phyloP scores from a whole-genome alignment of 768 basidiomycete species.

The Suillus bovinus region DNA sequence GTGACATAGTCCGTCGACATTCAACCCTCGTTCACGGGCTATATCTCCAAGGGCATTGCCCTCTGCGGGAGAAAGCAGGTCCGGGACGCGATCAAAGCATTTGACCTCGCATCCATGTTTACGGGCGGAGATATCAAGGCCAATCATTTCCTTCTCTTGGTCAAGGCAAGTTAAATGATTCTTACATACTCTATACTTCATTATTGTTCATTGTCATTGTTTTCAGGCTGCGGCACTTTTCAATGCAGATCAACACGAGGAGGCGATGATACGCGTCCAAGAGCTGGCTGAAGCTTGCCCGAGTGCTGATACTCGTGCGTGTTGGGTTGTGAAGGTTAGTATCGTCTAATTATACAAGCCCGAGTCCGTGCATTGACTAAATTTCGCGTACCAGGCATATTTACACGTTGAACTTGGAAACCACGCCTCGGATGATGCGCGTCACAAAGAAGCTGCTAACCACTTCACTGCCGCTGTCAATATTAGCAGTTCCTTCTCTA shows the following conservation, averaged over 20 bases:
- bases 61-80: not conserved
- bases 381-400: not conserved
- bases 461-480: not conserved
- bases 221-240: conserved; percentile 1
- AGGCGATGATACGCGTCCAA: not conserved
- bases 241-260: not conserved
- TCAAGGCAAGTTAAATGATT: not conserved
- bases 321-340: not conserved
- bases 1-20: not conserved
- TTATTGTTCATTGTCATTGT: not conserved
- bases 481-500: not conserved
- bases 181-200: not conserved
- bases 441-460: not conserved
- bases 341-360: not conserved
- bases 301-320: not conserved
- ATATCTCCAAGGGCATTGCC: not conserved
- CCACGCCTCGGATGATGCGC: not conserved
- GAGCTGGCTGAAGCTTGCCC: not conserved
- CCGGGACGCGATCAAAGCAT: not conserved
- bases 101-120: not conserved
- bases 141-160: not conserved
- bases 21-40: not conserved
- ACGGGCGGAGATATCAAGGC: not conserved
- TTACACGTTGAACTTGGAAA: not conserved
- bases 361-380: not conserved